Evolutionary conservation across 148 eudicot genomes (phyloP).

Genomic region (Fagopyrum homotropicum): DNA sequence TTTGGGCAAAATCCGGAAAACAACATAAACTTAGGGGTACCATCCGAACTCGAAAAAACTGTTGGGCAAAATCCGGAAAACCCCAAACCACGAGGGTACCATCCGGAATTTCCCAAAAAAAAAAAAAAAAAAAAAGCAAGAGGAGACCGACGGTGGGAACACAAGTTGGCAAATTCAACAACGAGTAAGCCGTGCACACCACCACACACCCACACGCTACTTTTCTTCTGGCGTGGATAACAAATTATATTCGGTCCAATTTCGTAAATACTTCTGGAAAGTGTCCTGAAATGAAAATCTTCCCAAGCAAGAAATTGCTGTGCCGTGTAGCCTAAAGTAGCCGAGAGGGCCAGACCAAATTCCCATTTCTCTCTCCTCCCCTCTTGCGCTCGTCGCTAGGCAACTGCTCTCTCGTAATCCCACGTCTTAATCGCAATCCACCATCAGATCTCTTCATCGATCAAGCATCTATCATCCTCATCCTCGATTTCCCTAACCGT

Average conservation of each 20-base stretch:
- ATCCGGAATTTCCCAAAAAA: too few relatives aligned
- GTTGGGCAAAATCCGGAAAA: too few relatives aligned
- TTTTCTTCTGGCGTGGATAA: not conserved
- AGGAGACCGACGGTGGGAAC: slow-evolving; percentile 3
- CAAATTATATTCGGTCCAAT: not conserved
- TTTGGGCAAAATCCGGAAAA: too few relatives aligned
- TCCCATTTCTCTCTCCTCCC: not conserved
- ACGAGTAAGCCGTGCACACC: slow-evolving; percentile 13
- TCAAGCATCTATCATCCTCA: not conserved
- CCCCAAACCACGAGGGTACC: too few relatives aligned
- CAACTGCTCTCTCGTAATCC: slow-evolving; percentile 13
- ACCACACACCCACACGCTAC: not conserved
- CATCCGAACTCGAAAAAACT: too few relatives aligned
- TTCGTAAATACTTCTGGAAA: not conserved
- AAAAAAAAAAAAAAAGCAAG: not conserved
- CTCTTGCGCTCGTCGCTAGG: slow-evolving; percentile 13
- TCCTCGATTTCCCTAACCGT: not conserved
- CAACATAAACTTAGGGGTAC: too few relatives aligned
- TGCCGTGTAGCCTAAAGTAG: not conserved
- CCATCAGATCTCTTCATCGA: slow-evolving; percentile 12
- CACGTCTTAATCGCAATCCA: slow-evolving; percentile 5
- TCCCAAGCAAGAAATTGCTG: not conserved
- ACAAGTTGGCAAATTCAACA: slow-evolving; percentile 3
- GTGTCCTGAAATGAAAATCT: not conserved
- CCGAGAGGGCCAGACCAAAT: not conserved